Evolutionary conservation across 2,329 filamentous ascomycete genomes (phyloP), one percentile per base, ranked within the genome.

Genomic region (Gaeumannomyces tritici): DNA sequence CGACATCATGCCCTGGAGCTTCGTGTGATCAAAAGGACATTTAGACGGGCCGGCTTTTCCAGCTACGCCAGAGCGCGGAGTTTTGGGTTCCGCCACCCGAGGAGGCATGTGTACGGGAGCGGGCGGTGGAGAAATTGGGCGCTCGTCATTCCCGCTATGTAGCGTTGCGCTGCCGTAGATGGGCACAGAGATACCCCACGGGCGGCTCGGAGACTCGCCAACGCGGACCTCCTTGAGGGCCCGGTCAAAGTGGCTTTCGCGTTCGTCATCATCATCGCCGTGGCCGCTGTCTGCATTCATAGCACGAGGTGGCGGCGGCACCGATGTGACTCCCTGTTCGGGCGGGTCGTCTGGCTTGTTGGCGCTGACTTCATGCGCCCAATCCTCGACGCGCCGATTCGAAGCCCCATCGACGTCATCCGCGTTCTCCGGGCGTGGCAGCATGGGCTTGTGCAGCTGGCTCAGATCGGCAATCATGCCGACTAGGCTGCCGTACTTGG

Each of bases 381-480:
- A 98, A 67, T 85, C 89, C 72, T 93, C 85, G 42, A 97, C 91
- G 66, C 90, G 84, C 65, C 89, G 84, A 65, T 87, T 86, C 8
- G 88, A 87, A 18, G 74, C 76, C 59, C 76, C 77, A 62, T 84
- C 81, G 29, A 77, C 66, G 1, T 69, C 68, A 6, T 63, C 65
- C 18, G 64, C 64, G 11, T 68, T 66, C 18, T 55, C 61, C 54
- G 83, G 79, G 31, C 9, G 28, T 1, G 90, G 90, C 31, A 97
- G 79, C 85, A 95, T 91, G 7, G 90, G 88, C 71, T 95, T 89
- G 72, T 98, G 93, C 68, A 96, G 91, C 66, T 88, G 84, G 59
- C 92, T 90, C 54, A 98, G 79, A 11, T 91, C 91, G 73, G 95
- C 89, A 65, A 98, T 96, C 93, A 98, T 97, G 75, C 86, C 96